A percentile compares a stretch with the other conserved stretches of the same genome.
These are phyloP conservation scores for Pseudonectria buxi DNA, from an alignment of 2,329 filamentous ascomycete genomes.

Conservation along the genomic window DNA sequence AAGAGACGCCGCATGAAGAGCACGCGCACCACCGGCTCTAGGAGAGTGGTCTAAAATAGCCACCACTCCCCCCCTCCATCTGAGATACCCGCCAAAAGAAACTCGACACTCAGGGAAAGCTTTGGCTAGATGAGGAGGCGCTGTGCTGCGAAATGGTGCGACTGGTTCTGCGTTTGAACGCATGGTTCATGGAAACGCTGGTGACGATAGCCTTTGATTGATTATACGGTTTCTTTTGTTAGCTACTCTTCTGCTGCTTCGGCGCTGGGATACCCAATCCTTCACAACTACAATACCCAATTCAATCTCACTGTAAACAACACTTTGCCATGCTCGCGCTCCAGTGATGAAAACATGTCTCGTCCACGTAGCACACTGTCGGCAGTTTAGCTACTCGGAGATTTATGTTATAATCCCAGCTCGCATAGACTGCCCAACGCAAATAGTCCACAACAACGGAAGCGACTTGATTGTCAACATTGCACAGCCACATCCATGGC, in stretches of 20 bases:
- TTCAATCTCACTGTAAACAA: background rate
- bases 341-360: no score
- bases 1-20: conserved; percentile 6
- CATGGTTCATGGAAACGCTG: background rate
- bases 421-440: no score
- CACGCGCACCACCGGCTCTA: conserved; percentile 9
- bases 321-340: no score
- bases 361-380: no score
- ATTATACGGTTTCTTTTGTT: conserved; percentile 9
- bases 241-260: conserved; percentile 10
- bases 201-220: conserved; percentile 2
- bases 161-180: background rate
- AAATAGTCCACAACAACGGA: no score
- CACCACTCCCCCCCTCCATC: no score
- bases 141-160: background rate
- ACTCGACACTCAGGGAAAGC: no score
- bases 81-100: no score
- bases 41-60: conserved; percentile 18
- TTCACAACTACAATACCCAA: conserved; percentile 2
- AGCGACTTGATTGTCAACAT: no score
- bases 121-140: background rate
- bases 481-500: no score
- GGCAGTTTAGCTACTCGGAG: no score
- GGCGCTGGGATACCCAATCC: conserved; percentile 23
- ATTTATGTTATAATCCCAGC: no score